Evolutionary conservation across 805 yeast species (phyloP), one percentile per base, ranked within the genome.

Genomic region (Kazachstania africana): DNA sequence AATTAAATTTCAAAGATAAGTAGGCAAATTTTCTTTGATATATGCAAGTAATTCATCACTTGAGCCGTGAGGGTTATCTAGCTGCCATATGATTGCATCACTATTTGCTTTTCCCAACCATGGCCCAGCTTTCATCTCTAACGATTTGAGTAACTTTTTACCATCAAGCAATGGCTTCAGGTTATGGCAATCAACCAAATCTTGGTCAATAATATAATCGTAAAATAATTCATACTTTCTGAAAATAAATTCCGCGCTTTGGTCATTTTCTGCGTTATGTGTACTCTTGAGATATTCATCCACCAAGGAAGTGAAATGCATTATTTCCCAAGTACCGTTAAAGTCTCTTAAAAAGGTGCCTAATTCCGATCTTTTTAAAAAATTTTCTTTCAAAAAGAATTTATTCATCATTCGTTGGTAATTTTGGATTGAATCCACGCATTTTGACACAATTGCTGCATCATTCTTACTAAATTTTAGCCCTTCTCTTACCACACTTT

Each of bases 161-260:
- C 98, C 94, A 53, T 82, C 84, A 9, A 87, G 54, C 5, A 82
- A 40, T 2, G 88, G 81, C 45, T 72, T 79, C 35, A 78, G 37
- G 0, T 45, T 49, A 45, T 71, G 47, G 17, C 44, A 42, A 19
- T 43, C 30, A 27, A 47, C 36, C 24, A 54, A 35, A 6, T 44
- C 34, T 34, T 45, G 35, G 4, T 39, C 33, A 25, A 47, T 42
- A 19, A 56, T 41, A 12, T 38, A 33, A 2, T 51, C 32, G 15
- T 60, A 43, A 8, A 71, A 55, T 1, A 32, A 15, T 4, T 57
- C 54, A 38, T 66, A 62, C 16, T 54, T 47, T 1, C 38, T 32
- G 8, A 59, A 6, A 6, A 36, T 27, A 6, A 30, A 8, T 9
- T 23, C 13, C n/a, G 6, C 31, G 26, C 41, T 36, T 8, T 43